Evolutionary conservation across 306 rosid species (phyloP).

Genomic region (Dalbergia cochinchinensis): DNA sequence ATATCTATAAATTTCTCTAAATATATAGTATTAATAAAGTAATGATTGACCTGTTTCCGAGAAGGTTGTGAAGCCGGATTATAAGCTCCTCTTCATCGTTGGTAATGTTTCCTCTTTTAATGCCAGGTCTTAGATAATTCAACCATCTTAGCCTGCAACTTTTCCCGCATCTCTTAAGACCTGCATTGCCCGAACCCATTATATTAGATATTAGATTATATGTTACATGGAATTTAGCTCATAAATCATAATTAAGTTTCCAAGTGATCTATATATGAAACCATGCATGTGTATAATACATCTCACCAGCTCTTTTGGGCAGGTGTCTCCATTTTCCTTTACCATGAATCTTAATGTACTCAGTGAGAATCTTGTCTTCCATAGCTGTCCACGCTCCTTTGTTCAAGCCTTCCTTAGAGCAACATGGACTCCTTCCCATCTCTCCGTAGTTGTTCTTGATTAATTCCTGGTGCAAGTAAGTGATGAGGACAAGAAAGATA

Average conservation of each 20-base stretch:
- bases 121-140: slow-evolving; percentile 40
- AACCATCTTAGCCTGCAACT: slow-evolving; percentile 40
- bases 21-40: neutral
- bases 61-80: slow-evolving; percentile 52
- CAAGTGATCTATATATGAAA: neutral
- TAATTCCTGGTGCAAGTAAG: neutral
- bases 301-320: slow-evolving; percentile 61
- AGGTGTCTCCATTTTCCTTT: slow-evolving; percentile 64
- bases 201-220: neutral
- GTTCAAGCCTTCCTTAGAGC: slow-evolving; percentile 57
- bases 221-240: too few species aligned
- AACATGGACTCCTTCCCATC: slow-evolving; percentile 65
- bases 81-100: slow-evolving; percentile 43
- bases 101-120: slow-evolving; percentile 41
- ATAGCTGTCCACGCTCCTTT: slow-evolving; percentile 66
- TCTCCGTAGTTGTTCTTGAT: neutral
- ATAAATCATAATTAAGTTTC: neutral
- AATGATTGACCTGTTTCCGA: slow-evolving; percentile 48
- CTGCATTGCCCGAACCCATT: slow-evolving; percentile 30
- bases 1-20: too few species aligned
- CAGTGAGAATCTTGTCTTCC: slow-evolving; percentile 57
- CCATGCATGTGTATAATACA: neutral
- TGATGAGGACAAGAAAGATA: neutral
- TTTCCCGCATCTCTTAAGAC: slow-evolving; percentile 48
- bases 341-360: slow-evolving; percentile 53